Evolutionary conservation across 179 eudicot species (phyloP), one percentile per base, ranked within the genome.

Genomic region (Sideroxylon spinosum): DNA sequence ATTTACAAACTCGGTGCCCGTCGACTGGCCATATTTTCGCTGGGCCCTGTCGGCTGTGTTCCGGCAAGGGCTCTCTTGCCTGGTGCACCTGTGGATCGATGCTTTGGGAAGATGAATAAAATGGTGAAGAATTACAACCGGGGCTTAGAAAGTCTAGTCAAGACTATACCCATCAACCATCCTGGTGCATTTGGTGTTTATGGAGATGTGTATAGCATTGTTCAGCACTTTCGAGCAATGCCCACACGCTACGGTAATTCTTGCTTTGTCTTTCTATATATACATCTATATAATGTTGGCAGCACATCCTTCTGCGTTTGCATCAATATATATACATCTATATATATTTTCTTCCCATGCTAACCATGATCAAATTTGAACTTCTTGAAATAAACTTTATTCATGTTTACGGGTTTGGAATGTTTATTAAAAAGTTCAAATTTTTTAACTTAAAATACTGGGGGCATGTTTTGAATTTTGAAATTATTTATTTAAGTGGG

Each of bases 31-130:
- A 6, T 90, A 10, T 87, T 88, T 74, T 82, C 86, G 0, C 79
- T 88, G 4, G 91, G 91, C 25, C 91, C 88, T 0, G 87, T 90
- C 0, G 91, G 93, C 6, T 90, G 93, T 72, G 87, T 79, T 20
- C 93, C 93, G 0, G 93, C 88, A 0, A 86, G 93, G 81, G 72
- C 85, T 25, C 78, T 81, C 12, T 46, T 90, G 59, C 89, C 88
- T 0, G 81, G 76, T 49, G 88, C 90, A 46, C 90, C 93, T 1
- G 68, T 82, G 13, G 29, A 76, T 2, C 81, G 79, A 76, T 90
- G 93, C 83, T 85, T 71, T 57, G 91, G 84, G 12, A 87, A 76
- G 75, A 87, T 90, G 89, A 85, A 90, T 73, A 82, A 56, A 66
- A 84, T 88, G 88, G 87, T 75, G 3, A 90, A 83, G 75, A 74